Evolutionary conservation across 805 yeast genomes (phyloP).

Genomic region (Spathaspora girioi): DNA sequence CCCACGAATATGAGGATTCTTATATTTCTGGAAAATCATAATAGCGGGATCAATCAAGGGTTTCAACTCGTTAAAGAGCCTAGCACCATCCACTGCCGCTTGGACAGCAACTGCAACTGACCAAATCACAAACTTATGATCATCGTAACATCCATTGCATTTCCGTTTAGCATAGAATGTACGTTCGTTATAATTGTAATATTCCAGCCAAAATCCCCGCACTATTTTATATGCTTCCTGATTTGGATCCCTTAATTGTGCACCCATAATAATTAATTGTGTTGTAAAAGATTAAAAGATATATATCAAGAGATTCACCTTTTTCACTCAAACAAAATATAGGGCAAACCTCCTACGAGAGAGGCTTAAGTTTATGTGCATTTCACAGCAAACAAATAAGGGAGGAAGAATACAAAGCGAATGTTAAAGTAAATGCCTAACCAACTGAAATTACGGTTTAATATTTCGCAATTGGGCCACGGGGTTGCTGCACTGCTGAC

Average conservation of each 20-base stretch:
- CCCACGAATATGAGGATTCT: constrained; percentile 48
- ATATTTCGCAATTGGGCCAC: too few species aligned
- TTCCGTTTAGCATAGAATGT: constrained; percentile 39
- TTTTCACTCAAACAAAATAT: too few species aligned
- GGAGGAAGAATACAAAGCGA: too few species aligned
- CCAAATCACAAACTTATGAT: constrained; percentile 63
- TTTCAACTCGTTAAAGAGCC: constrained; percentile 47
- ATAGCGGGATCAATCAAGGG: constrained; percentile 55
- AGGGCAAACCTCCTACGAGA: too few species aligned
- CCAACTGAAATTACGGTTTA: too few species aligned
- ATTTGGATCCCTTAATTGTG: constrained; percentile 28
- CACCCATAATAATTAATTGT: background rate
- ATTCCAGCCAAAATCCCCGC: constrained; percentile 39
- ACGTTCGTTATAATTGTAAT: constrained; percentile 34
- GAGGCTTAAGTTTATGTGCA: too few species aligned
- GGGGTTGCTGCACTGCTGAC: too few species aligned
- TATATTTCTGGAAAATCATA: constrained; percentile 47
- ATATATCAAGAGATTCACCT: too few species aligned
- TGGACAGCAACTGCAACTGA: constrained; percentile 64
- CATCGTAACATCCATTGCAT: constrained; percentile 44
- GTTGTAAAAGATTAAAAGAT: too few species aligned
- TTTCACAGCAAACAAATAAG: too few species aligned
- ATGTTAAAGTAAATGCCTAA: too few species aligned
- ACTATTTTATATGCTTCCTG: constrained; percentile 39
- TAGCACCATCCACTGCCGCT: constrained; percentile 64